Percentiles rank a stretch among this genome's conserved stretches.
These are phyloP conservation scores for Ogataea siamensis DNA, from an alignment of 805 yeast genomes.

Conservation along the genomic window DNA sequence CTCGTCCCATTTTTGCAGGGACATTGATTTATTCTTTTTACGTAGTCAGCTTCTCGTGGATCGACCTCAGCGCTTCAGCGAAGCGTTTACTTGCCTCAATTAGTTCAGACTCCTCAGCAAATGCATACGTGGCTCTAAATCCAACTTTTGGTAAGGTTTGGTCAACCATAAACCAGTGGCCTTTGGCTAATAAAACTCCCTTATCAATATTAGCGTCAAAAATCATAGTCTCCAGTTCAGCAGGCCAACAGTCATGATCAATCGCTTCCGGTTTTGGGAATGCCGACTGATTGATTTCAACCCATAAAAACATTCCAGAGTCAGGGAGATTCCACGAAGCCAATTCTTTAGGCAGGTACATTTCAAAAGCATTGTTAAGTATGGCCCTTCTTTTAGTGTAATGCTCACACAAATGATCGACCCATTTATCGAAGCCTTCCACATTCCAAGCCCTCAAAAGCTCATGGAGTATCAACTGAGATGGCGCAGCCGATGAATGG, in stretches of 20 bases:
- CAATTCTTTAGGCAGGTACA: slow-evolving; percentile 44
- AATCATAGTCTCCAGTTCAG: slow-evolving; percentile 31
- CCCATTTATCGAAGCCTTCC: slow-evolving; percentile 71
- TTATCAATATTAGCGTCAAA: slow-evolving; percentile 26
- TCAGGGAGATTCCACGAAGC: slow-evolving; percentile 41
- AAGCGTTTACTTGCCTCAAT: slow-evolving; percentile 28
- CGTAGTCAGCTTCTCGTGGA: slow-evolving; percentile 14
- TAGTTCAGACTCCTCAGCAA: slow-evolving; percentile 28
- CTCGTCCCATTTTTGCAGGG: slow-evolving; percentile 12
- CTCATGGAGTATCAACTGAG: slow-evolving; percentile 60
- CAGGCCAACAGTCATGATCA: slow-evolving; percentile 28
- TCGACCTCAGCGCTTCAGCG: slow-evolving; percentile 24
- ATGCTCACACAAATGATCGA: slow-evolving; percentile 55
- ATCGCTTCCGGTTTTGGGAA: slow-evolving; percentile 37
- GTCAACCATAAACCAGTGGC: slow-evolving; percentile 36
- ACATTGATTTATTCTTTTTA: background rate
- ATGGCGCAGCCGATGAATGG: slow-evolving; percentile 72
- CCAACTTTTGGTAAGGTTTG: slow-evolving; percentile 22
- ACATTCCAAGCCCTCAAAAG: slow-evolving; percentile 57
- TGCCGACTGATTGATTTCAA: slow-evolving; percentile 40
- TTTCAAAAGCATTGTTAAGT: slow-evolving; percentile 50
- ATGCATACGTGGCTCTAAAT: slow-evolving; percentile 35
- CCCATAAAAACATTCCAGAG: slow-evolving; percentile 46
- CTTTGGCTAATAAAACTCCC: slow-evolving; percentile 32
- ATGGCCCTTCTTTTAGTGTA: slow-evolving; percentile 64